A percentile compares a stretch with the other conserved stretches of the same genome.
Conservation (phyloP, 2,329 filamentous ascomycete species). For the Chaetomiaceae sp. region DNA sequence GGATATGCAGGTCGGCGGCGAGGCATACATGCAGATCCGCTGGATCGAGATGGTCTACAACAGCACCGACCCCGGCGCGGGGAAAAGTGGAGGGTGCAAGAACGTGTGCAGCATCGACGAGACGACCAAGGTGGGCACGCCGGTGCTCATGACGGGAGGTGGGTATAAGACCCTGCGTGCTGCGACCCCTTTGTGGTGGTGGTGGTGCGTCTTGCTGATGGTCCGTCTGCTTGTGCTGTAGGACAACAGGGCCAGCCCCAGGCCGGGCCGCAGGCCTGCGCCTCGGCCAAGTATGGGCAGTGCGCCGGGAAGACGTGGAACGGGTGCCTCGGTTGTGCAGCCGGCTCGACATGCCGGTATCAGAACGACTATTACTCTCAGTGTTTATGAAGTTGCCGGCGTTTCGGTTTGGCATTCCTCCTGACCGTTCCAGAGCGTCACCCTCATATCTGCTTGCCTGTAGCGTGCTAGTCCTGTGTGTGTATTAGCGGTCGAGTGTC, state of each 20-base stretch:
- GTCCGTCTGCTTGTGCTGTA: not conserved
- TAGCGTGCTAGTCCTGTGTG: too few species aligned
- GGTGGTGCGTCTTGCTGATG: not conserved
- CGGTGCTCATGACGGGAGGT: conserved; percentile 30
- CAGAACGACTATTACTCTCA: conserved; percentile 36
- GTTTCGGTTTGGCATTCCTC: too few species aligned
- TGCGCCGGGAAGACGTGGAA: conserved; percentile 36
- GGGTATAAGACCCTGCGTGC: not conserved
- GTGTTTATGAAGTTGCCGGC: conserved; percentile 28
- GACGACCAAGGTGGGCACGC: conserved; percentile 33
- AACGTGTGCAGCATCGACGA: conserved; percentile 38
- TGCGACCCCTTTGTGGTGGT: not conserved
- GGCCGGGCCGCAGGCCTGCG: conserved; percentile 15
- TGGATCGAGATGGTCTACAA: conserved; percentile 49
- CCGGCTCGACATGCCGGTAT: conserved; percentile 32
- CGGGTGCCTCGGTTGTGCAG: conserved; percentile 32
- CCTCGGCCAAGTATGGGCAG: conserved; percentile 33
- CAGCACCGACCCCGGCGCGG: conserved; percentile 29
- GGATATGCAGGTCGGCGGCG: conserved; percentile 37
- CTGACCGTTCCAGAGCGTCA: too few species aligned
- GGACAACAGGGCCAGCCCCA: conserved; percentile 2
- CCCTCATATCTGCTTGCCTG: too few species aligned
- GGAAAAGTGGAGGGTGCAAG: conserved; percentile 25
- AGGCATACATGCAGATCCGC: conserved; percentile 45
- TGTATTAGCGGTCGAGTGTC: too few species aligned